Percentiles rank a stretch among this genome's conserved stretches.
Evolutionary conservation across 1,284 basidiomycete species (phyloP).

Genomic region (Hypsizygus ulmarius): DNA sequence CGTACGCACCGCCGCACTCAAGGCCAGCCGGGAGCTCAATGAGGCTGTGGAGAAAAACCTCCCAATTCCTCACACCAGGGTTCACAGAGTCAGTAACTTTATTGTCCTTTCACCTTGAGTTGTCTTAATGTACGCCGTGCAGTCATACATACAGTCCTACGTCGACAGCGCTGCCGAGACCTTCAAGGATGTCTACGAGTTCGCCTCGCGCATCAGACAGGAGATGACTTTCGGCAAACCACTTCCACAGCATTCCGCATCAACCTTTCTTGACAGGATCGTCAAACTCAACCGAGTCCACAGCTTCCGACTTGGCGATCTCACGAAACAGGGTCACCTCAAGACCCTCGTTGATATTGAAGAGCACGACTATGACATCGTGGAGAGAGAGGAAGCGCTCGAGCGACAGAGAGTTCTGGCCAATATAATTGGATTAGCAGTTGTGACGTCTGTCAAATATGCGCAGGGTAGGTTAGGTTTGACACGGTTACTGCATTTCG

Average conservation of each 20-base stretch:
- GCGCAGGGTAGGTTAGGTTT: constrained; percentile 29
- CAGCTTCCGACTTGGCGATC: constrained; percentile 10
- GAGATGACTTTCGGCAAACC: constrained; percentile 10
- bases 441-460: constrained; percentile 38
- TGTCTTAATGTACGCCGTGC: not conserved
- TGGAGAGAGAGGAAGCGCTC: constrained; percentile 11
- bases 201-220: constrained; percentile 2
- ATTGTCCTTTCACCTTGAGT: not conserved
- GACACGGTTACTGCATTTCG: not conserved
- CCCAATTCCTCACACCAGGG: constrained; percentile 9
- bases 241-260: constrained; percentile 8
- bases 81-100: constrained; percentile 2
- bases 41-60: constrained; percentile 11
- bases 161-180: not conserved
- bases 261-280: constrained; percentile 22
- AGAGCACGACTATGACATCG: constrained; percentile 2
- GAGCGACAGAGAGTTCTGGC: constrained; percentile 35
- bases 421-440: constrained; percentile 40
- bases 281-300: constrained; percentile 14
- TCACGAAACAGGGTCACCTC: constrained; percentile 13
- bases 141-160: not conserved
- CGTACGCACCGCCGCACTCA: constrained; percentile 11
- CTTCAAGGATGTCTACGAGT: not conserved
- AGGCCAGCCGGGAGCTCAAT: constrained; percentile 11
- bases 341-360: constrained; percentile 1